Percentiles rank a stretch among this genome's conserved stretches.
Evolutionary conservation across 306 rosid genomes (phyloP).

Genomic region (Cucurbita pepo): DNA sequence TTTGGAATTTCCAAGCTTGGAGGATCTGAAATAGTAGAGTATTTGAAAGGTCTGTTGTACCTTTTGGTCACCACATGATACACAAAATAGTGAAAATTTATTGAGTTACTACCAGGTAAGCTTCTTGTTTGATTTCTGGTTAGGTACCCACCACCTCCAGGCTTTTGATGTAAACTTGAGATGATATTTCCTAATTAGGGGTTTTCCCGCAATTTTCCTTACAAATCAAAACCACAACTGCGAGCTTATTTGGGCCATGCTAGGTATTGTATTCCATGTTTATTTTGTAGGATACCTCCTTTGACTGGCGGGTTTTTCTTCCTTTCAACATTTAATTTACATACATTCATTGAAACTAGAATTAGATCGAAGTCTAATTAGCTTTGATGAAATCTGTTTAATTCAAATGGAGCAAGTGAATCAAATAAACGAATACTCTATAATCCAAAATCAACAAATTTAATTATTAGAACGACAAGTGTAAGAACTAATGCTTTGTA

Average conservation of each 20-base stretch:
- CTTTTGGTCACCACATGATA: conserved; percentile 60
- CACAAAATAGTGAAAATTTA: background rate
- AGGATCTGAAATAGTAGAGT: conserved; percentile 92
- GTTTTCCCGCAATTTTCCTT: background rate
- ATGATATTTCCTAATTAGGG: background rate
- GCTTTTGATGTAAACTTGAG: background rate
- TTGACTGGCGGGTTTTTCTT: too few relatives aligned
- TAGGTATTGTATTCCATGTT: background rate
- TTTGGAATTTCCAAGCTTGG: conserved; percentile 91
- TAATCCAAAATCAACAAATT: too few relatives aligned
- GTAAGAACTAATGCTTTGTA: too few relatives aligned
- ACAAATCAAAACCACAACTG: background rate
- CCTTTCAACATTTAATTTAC: background rate
- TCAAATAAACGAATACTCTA: too few relatives aligned
- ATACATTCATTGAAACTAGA: too few relatives aligned
- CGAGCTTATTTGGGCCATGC: background rate
- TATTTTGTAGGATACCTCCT: background rate
- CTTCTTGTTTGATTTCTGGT: background rate
- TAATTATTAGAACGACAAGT: too few relatives aligned
- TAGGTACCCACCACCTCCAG: background rate
- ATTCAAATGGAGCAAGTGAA: too few relatives aligned
- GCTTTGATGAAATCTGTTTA: background rate
- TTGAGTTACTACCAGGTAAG: background rate
- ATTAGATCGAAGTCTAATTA: background rate
- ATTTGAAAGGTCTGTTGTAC: conserved; percentile 73